These are phyloP conservation scores for Ceratobasidium sp. DNA, from an alignment of 1,284 basidiomycete genomes.

Conservation along the genomic window DNA sequence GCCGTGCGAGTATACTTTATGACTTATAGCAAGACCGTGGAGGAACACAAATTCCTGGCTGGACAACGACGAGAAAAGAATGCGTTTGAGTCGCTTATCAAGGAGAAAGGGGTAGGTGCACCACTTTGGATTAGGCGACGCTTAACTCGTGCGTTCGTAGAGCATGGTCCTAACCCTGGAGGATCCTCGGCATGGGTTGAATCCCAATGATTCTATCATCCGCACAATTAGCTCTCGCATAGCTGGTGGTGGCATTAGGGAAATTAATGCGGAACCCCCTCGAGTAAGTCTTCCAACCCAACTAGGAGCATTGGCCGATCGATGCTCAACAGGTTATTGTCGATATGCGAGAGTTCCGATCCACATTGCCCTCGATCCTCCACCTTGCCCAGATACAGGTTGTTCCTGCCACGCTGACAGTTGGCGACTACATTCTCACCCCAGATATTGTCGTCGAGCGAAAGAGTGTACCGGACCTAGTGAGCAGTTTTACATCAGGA, in stretches of 20 bases:
- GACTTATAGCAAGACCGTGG: conserved; percentile 89
- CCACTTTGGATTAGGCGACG: no score
- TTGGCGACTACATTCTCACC: conserved; percentile 95
- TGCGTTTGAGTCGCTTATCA: conserved; percentile 91
- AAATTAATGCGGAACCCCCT: conserved; percentile 67
- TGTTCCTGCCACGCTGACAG: conserved; percentile 88
- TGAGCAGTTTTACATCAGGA: conserved; percentile 91
- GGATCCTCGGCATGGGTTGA: conserved; percentile 66
- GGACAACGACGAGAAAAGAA: conserved; percentile 91
- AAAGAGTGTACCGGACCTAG: conserved; percentile 91
- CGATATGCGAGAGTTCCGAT: conserved; percentile 96
- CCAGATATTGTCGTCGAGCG: conserved; percentile 97
- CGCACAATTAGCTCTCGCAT: conserved; percentile 88
- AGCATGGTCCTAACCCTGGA: conserved; percentile 90
- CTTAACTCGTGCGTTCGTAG: conserved; percentile 60
- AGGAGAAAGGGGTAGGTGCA: conserved; percentile 69
- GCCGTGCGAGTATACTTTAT: conserved; percentile 95
- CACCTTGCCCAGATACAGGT: conserved; percentile 85
- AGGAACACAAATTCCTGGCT: conserved; percentile 94
- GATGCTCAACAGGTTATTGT: conserved; percentile 75
- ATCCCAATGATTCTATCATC: conserved; percentile 65
- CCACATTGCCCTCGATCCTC: conserved; percentile 87
- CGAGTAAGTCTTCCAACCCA: conserved; percentile 56
- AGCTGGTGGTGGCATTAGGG: conserved; percentile 81
- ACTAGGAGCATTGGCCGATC: neutral